These are phyloP conservation scores for Gomphus bonarii DNA, from an alignment of 1,284 basidiomycete species.

Conservation along the genomic window DNA sequence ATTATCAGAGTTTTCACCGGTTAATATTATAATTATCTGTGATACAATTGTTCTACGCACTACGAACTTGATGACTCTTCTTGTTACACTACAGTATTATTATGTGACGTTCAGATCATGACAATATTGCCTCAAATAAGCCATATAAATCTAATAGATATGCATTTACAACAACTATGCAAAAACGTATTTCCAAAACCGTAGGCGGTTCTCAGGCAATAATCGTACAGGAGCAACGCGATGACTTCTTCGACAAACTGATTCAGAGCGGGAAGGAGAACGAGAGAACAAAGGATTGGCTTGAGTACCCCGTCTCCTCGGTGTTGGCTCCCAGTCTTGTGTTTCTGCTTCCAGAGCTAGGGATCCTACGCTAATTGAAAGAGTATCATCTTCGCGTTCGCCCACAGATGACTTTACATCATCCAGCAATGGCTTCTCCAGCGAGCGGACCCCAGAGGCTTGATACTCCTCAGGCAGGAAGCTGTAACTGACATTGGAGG, in stretches of 20 bases:
- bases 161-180: background rate
- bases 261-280: background rate
- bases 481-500: background rate
- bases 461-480: background rate
- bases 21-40: conserved; percentile 21
- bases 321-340: background rate
- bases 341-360: background rate
- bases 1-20: conserved; percentile 52
- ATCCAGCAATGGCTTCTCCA: background rate
- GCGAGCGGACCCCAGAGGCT: background rate
- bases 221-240: background rate
- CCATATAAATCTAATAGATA: background rate
- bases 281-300: background rate
- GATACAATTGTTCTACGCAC: background rate
- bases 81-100: background rate
- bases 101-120: background rate
- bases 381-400: background rate
- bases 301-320: background rate
- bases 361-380: conserved; percentile 1
- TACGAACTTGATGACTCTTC: background rate
- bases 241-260: background rate
- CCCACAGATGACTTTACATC: background rate
- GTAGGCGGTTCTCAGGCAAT: background rate
- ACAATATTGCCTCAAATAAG: background rate
- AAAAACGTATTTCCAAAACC: conserved; percentile 8